These are phyloP conservation scores for Obelidium mucronatum DNA, from an alignment of 192 early-diverging fungal species.

Conservation along the genomic window DNA sequence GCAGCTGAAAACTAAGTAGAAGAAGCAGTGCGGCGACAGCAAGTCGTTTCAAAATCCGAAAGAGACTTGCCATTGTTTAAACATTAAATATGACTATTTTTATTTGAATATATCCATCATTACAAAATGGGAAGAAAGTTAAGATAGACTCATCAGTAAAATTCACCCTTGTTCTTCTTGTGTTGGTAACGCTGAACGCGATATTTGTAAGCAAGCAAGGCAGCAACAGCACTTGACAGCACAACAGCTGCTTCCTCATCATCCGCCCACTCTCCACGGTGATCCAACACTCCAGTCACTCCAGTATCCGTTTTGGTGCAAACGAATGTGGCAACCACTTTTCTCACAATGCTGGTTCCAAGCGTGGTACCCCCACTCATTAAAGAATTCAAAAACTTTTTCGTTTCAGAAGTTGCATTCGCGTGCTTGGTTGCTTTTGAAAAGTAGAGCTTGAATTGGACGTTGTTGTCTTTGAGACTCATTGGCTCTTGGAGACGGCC, in stretches of 20 bases:
- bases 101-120: not conserved
- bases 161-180: not conserved
- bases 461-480: not conserved
- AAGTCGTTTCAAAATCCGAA: too few species aligned
- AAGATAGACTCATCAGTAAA: not conserved
- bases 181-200: conserved; percentile 1
- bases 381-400: not conserved
- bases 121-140: too few species aligned
- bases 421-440: not conserved
- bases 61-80: too few species aligned
- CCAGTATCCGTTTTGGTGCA: not conserved
- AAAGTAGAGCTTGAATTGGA: conserved; percentile 7
- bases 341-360: not conserved
- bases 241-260: not conserved
- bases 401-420: not conserved
- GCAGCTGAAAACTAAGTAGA: too few species aligned
- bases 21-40: too few species aligned
- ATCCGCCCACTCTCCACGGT: not conserved
- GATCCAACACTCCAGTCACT: not conserved
- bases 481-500: not conserved
- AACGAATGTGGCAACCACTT: conserved; percentile 1
- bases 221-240: not conserved
- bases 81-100: too few species aligned
- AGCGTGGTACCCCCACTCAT: not conserved
- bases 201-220: conserved; percentile 1